These are phyloP conservation scores for Cryptosporidium ubiquitum DNA, from an alignment of 169 alveolate genomes.

Conservation along the genomic window DNA sequence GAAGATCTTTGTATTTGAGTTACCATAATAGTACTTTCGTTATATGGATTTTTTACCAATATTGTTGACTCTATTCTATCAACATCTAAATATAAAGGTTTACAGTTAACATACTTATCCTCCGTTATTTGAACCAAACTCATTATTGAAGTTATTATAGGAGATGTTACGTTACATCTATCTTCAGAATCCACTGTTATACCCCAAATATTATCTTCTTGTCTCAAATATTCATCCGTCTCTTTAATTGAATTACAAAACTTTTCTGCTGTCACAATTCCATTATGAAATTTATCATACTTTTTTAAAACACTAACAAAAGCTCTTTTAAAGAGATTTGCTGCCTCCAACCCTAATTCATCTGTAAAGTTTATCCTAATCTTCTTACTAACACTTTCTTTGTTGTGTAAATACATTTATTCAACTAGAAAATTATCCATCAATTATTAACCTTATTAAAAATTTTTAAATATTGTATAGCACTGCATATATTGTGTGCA, in stretches of 20 bases:
- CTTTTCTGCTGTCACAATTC: constrained; percentile 71
- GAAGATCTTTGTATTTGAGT: constrained; percentile 17
- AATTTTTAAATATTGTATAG: background rate
- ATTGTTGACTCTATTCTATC: constrained; percentile 66
- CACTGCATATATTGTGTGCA: background rate
- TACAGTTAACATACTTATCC: constrained; percentile 70
- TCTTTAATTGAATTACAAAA: constrained; percentile 53
- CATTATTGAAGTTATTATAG: constrained; percentile 48
- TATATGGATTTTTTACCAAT: constrained; percentile 55
- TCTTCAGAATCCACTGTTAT: constrained; percentile 21
- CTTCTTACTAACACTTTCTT: background rate
- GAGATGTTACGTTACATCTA: constrained; percentile 45
- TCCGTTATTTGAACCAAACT: constrained; percentile 47
- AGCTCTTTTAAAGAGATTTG: constrained; percentile 39
- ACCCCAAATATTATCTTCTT: constrained; percentile 52
- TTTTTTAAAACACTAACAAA: constrained; percentile 31
- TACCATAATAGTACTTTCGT: constrained; percentile 45
- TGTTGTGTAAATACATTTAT: background rate
- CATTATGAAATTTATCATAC: constrained; percentile 66
- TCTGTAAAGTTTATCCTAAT: constrained; percentile 25
- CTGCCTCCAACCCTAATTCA: background rate
- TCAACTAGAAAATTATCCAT: background rate
- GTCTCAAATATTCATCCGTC: constrained; percentile 26
- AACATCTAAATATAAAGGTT: constrained; percentile 64
- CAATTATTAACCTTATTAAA: background rate